Evolutionary conservation across 2,329 filamentous ascomycete species (phyloP), one percentile per base, ranked within the genome.

Genomic region (Zasmidium citrigriseum): DNA sequence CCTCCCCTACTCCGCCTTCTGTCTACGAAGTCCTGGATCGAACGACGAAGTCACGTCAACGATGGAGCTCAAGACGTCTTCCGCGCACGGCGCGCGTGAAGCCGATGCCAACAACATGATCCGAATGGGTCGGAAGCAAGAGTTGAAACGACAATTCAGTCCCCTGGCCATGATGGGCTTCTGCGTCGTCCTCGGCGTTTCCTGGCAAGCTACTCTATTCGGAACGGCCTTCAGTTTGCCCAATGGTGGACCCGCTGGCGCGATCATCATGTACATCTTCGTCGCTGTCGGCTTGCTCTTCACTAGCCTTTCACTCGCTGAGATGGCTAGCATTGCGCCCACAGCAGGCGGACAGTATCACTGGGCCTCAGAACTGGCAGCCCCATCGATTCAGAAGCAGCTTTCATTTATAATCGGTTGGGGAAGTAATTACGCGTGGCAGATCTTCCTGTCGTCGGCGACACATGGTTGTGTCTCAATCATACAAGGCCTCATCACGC

Each of bases 301-400:
- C 41, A 70, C 73, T 7, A 69, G 72, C 38, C 44, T 71, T 11
- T 70, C 65, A 1, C 54, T 75, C 24, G 70, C 72, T 14, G 72
- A 76, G 57, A 67, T 72, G 65, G 60, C 64, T 11, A 16, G 12
- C 7, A 41, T 72, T 74, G 70, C 73, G n/a, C 76, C 75, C 10
- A 75, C 75, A n/a, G 48, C 60, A 12, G 62, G 64, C 25, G 64
- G 57, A 41, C 55, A 63, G 41, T 59, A 63, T 45, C 59, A 65
- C 24, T 68, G 63, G 74, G 75, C 76, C 0, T 73, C 70, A 2
- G 67, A 76, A 21, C 70, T 78, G 16, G 73, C 74, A 2, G 76
- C 77, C 22, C 65, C 66, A 9, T 72, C 68, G 2, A 73, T 66
- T 34, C 75, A 75, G 54, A 74, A 71, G 29, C 73, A 76, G 58